phyloP scores from a whole-genome alignment of 177 flowering plant genomes.

The Vitis hybrid region DNA sequence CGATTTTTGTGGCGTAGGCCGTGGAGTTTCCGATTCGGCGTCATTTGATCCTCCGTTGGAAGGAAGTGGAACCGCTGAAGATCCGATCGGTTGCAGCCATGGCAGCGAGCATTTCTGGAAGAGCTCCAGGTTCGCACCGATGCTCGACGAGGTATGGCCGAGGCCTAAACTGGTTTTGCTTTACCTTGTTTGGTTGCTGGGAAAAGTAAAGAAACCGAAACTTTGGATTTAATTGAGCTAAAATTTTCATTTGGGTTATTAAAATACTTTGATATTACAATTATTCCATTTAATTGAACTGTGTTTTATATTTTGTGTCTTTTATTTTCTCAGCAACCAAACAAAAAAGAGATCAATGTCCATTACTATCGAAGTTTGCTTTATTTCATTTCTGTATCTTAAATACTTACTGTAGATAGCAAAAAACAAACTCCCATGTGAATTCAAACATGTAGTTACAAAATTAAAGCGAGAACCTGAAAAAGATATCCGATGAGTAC shows the following conservation, averaged over 20 bases:
- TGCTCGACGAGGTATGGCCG: constrained; percentile 61
- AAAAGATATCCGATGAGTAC: constrained; percentile 2
- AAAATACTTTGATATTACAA: too few species aligned
- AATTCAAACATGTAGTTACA: too few species aligned
- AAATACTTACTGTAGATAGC: too few species aligned
- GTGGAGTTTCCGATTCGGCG: constrained; percentile 21
- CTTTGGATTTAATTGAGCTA: too few species aligned
- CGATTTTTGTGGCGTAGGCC: constrained; percentile 51
- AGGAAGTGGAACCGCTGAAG: constrained; percentile 11
- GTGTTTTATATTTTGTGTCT: not conserved
- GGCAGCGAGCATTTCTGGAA: constrained; percentile 29
- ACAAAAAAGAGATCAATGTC: not conserved
- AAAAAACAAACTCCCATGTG: too few species aligned
- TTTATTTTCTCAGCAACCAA: not conserved
- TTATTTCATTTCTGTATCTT: not conserved
- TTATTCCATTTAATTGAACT: not conserved
- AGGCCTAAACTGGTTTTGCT: too few species aligned
- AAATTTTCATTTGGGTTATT: too few species aligned
- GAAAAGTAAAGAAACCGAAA: too few species aligned
- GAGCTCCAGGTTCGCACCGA: constrained; percentile 44
- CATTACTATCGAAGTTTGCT: not conserved
- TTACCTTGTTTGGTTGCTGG: not conserved
- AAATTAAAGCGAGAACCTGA: not conserved
- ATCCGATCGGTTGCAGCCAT: constrained; percentile 15
- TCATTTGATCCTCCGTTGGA: constrained; percentile 17